Base-by-base conservation (phyloP, 768 basidiomycete species). In the Mycena pura region DNA sequence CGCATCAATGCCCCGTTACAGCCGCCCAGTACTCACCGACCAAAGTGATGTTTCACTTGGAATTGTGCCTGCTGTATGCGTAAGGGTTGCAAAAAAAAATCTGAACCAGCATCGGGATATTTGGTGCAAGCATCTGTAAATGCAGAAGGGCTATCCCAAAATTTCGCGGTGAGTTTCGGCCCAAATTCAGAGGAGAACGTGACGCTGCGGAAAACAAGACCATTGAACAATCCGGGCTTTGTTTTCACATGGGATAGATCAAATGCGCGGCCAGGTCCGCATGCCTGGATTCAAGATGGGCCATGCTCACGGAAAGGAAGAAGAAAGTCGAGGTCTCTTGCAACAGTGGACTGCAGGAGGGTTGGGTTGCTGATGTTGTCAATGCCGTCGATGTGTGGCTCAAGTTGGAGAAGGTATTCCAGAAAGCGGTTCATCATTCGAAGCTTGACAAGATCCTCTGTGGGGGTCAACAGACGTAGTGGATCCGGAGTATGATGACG, bases 221-320 rank as follows among this genome's bases (percentile, higher is more conserved):
- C 56, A 28, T 46, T 57, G 14, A 48, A 57, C 2, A 57, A 39
- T 1, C 56, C 56, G 5, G 55, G 36, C 25, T 17, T 10, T 2
- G 46, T 29, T 1, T 9, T 14, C 0, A 46, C 28, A 21, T 57
- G 56, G 0, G 6, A 5, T 1, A 29, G 36, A 24, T 57, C 36
- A 15, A 57, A 57, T 24, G 56, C 36, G 0, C 15, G 14, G 2
- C 13, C n/a, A 3, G 54, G 55, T 3, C 45, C 45, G 5, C 55
- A 46, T 5, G 55, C 47, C 6, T n/a, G 10, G 2, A 28, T 19
- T 21, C 45, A 19, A 0, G 46, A 48, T 11, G 56, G 56, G 0
- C 36, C 56, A 48, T 57, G 46, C 38, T 57, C 56, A 6, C 56
- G 45, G 19, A 57, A 57, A 8, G 56, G 56, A 6, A 57, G 38